Evolutionary conservation across 2,329 filamentous ascomycete genomes (phyloP).

Genomic region (Trichoderma koningii): DNA sequence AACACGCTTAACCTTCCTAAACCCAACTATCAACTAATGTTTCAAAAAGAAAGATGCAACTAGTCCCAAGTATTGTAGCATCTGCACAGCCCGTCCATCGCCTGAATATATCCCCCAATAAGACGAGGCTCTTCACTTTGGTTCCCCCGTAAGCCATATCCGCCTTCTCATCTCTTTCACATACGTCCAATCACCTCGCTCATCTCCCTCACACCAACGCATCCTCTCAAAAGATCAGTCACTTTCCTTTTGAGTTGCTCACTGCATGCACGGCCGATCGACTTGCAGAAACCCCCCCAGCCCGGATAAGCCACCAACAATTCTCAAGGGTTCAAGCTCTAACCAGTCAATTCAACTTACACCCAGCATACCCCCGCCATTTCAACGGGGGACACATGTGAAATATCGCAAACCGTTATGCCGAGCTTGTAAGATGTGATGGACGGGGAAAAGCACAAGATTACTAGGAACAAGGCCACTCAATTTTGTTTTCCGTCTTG

Average conservation of each 20-base stretch:
- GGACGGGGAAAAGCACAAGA: neutral
- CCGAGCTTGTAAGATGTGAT: neutral
- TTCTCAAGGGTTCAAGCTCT: conserved; percentile 8
- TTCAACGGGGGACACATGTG: neutral
- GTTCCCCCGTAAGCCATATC: neutral
- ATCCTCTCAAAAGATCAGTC: conserved; percentile 2
- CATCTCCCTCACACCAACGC: conserved; percentile 1
- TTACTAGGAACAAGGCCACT: neutral
- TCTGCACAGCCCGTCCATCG: too few relatives aligned
- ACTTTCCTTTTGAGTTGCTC: neutral
- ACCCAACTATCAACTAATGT: too few relatives aligned
- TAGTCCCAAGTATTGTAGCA: too few relatives aligned
- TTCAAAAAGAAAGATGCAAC: too few relatives aligned
- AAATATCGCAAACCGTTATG: neutral
- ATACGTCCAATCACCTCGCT: neutral
- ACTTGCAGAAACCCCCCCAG: conserved; percentile 4
- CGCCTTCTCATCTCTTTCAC: neutral
- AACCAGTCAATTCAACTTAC: neutral
- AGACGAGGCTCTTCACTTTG: neutral
- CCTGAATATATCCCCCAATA: too few relatives aligned
- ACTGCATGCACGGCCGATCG: conserved; percentile 25
- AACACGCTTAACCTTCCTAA: too few relatives aligned
- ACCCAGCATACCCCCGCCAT: conserved; percentile 16
- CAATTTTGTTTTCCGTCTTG: neutral
- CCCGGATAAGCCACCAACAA: neutral